Base-by-base conservation (phyloP, 2,329 filamentous ascomycete species). In the Fusarium napiforme region DNA sequence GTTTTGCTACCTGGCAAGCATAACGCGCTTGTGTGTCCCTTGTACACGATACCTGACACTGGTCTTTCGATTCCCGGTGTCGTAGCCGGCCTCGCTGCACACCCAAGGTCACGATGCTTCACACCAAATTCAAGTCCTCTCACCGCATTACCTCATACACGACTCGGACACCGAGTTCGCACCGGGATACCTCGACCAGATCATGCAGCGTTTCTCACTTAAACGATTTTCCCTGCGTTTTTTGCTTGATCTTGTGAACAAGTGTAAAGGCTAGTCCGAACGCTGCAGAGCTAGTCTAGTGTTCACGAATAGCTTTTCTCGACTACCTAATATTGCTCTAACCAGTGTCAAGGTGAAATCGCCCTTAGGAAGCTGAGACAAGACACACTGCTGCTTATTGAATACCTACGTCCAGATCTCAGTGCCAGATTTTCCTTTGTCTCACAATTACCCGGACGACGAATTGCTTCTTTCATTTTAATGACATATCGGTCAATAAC, bases 91-190 rank as follows among this genome's bases (percentile, higher is more conserved):
- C 64, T 74, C 57, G 55, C 63, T 76, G 64, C 71, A 73, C 71
- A 68, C 71, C 75, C 74, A 64, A 62, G 66, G 67, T 71, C 67
- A 74, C 67, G 75, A 78, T 75, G 71, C 73, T 75, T 76, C 75
- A 64, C 73, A 64, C 76, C 76, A 77, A 75, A 73, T 74, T 40
- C 69, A 75, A 78, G 66, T 75, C 58, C 66, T 64, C 71, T 78
- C 76, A 78, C 76, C 76, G 76, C 76, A 78, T 78, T 78, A 78
- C 76, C 73, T 78, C 76, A 78, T 78, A 75, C 76, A 72, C 73
- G 67, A 78, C 69, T 76, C 68, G 66, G 72, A 73, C 73, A 76
- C 76, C 76, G 75, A 78, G 68, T 72, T 77, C 75, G 73, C 72
- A 72, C 76, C 76, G 76, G 76, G 69, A 71, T 77, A 68, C 64